Base-by-base conservation (phyloP, 1,139 yeast genomes). In the Protomyces inouyei region DNA sequence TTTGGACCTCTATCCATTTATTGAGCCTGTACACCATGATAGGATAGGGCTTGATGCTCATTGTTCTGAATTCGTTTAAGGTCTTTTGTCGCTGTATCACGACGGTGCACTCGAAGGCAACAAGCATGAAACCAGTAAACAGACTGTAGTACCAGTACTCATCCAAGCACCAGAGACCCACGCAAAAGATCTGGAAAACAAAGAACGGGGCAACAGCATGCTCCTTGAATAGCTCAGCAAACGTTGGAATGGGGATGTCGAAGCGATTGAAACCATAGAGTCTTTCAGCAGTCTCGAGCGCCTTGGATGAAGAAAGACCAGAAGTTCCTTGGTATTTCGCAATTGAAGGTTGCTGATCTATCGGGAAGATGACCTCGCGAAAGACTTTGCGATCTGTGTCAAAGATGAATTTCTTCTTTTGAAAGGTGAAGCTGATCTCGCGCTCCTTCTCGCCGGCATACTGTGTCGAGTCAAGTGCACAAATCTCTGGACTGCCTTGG, bases 201-300 rank as follows among this genome's bases (percentile, higher is more conserved):
- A 93, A 93, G 76, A 95, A 89, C 10, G 99, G 99, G 12, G 98
- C 98, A 56, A 95, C 95, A 5, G 98, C 98, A 75, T 93, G 98
- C 76, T 93, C 98, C 74, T 90, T 87, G 79, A 93, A 93, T 72
- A 93, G 81, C 75, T 93, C 98, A 68, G 82, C 70, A 72, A 93
- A 92, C 0, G 96, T 85, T 57, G 98, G 99, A 64, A 95, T 83
- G 45, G 98, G 98, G 69, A 93, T 93, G 73, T 93, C 98, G 73
- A 93, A 93, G 71, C 82, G 82, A 77, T 93, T 93, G 69, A 80
- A 80, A 61, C 98, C 99, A 72, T 88, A 93, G 67, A 83, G 78
- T 72, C 92, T 83, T 61, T 74, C 76, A 52, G 80, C 73, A 64
- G 81, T 82, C 32, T 82, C 82, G 70, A 88, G 75, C 71, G 84